These are phyloP conservation scores for Andrographis paniculata DNA, from an alignment of 305 asterid species.

Conservation along the genomic window DNA sequence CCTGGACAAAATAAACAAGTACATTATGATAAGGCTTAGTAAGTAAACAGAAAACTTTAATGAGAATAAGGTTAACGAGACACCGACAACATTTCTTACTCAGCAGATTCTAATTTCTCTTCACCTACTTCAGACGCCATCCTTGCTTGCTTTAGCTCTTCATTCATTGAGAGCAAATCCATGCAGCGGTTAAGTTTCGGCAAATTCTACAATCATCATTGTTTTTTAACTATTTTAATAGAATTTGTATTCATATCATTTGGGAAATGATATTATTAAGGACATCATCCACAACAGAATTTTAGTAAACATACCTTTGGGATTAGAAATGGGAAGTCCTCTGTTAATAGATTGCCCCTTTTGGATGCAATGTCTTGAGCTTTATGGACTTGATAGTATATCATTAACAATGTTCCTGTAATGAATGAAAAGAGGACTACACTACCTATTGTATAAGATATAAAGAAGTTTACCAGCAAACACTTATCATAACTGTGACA, in stretches of 20 bases:
- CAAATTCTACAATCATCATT: slow-evolving; percentile 44
- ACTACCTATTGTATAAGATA: background rate
- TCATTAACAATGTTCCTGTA: background rate
- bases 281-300: background rate
- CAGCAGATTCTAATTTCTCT: slow-evolving; percentile 65
- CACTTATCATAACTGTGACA: slow-evolving; percentile 71
- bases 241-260: slow-evolving; percentile 26
- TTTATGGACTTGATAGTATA: slow-evolving; percentile 67
- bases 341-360: slow-evolving; percentile 84
- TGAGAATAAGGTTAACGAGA: no score
- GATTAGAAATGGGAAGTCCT: slow-evolving; percentile 81
- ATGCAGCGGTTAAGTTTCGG: slow-evolving; percentile 86
- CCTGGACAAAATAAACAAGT: no score
- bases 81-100: slow-evolving; percentile 26
- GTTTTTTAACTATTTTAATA: slow-evolving; percentile 1
- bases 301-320: slow-evolving; percentile 48
- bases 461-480: background rate
- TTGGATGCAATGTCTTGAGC: slow-evolving; percentile 79
- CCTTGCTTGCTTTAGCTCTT: slow-evolving; percentile 92
- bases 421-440: background rate
- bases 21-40: no score
- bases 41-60: no score
- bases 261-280: background rate
- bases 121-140: slow-evolving; percentile 79
- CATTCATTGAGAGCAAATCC: slow-evolving; percentile 79